A percentile compares a stretch with the other conserved stretches of the same genome.
Conservation (phyloP, 2,329 filamentous ascomycete species). For the Ustulina deusta region DNA sequence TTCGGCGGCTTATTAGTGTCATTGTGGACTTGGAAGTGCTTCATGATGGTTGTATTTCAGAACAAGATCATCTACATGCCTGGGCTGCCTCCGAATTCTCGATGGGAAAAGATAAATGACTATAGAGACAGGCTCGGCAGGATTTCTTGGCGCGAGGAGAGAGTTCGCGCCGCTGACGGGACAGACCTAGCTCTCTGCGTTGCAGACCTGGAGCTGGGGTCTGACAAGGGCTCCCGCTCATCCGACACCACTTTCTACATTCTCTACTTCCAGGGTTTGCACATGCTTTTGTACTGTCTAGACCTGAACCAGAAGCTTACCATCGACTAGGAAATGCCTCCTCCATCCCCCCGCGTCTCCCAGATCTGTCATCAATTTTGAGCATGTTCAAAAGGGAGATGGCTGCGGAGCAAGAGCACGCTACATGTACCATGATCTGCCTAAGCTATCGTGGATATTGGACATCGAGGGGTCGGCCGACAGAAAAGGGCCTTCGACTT, state of each 20-base stretch:
- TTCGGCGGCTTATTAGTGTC: slow-evolving; percentile 74
- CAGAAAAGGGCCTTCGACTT: slow-evolving; percentile 75
- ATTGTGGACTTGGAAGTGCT: slow-evolving; percentile 75
- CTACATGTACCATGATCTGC: slow-evolving; percentile 63
- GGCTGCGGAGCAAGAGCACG: slow-evolving; percentile 47
- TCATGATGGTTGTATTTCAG: slow-evolving; percentile 81
- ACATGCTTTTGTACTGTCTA: slow-evolving; percentile 42
- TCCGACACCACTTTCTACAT: slow-evolving; percentile 61
- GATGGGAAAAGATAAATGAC: slow-evolving; percentile 73
- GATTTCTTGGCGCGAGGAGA: slow-evolving; percentile 75
- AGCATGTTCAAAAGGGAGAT: slow-evolving; percentile 57
- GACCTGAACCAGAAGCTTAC: slow-evolving; percentile 39
- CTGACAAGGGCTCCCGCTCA: slow-evolving; percentile 26
- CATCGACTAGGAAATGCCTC: slow-evolving; percentile 66
- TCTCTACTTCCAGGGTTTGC: slow-evolving; percentile 67
- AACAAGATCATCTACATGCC: slow-evolving; percentile 88
- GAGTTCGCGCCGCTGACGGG: slow-evolving; percentile 71
- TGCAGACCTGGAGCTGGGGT: slow-evolving; percentile 47
- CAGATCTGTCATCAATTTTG: slow-evolving; percentile 66
- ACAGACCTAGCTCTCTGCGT: slow-evolving; percentile 65
- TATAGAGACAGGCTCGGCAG: slow-evolving; percentile 70
- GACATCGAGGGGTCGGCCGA: slow-evolving; percentile 78
- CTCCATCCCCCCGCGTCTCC: slow-evolving; percentile 67
- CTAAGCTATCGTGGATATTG: slow-evolving; percentile 80
- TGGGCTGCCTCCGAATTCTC: slow-evolving; percentile 76